Evolutionary conservation across 2,329 filamentous ascomycete genomes (phyloP).

Genomic region (Amylocarpus encephaloides): DNA sequence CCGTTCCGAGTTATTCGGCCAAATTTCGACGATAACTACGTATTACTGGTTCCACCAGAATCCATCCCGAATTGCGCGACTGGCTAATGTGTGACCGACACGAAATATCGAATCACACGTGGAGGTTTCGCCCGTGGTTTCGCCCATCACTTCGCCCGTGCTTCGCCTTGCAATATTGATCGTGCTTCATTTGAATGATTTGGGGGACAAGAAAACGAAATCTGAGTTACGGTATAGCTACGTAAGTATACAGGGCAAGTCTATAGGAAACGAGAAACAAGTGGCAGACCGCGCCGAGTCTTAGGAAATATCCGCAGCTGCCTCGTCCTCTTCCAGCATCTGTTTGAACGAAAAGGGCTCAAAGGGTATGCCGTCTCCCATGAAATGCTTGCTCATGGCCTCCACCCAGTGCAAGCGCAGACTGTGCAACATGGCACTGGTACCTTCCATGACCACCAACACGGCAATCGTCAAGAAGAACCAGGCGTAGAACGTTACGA

Average conservation of each 20-base stretch:
- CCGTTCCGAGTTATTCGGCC: too few relatives aligned
- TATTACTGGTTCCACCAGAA: too few relatives aligned
- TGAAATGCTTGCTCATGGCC: conserved; percentile 95
- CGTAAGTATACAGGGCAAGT: conserved; percentile 22
- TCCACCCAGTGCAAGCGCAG: conserved; percentile 93
- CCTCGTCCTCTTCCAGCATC: conserved; percentile 75
- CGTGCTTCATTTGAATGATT: not conserved
- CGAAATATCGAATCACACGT: not conserved
- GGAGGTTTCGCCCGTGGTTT: not conserved
- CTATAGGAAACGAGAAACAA: conserved; percentile 5
- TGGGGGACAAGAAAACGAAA: not conserved
- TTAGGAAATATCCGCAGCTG: conserved; percentile 45
- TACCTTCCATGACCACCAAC: conserved; percentile 91
- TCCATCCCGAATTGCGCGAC: not conserved
- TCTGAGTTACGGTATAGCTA: not conserved
- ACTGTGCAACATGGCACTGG: conserved; percentile 90
- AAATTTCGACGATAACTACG: too few relatives aligned
- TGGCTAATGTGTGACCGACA: too few relatives aligned
- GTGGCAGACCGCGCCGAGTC: not conserved
- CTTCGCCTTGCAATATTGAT: not conserved
- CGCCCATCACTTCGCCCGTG: not conserved
- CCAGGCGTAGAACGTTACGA: conserved; percentile 81
- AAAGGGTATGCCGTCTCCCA: conserved; percentile 83
- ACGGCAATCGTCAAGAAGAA: conserved; percentile 77
- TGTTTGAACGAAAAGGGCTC: conserved; percentile 82